These are phyloP conservation scores for Salix dunnii DNA, from an alignment of 345 rosid genomes.

Conservation along the genomic window DNA sequence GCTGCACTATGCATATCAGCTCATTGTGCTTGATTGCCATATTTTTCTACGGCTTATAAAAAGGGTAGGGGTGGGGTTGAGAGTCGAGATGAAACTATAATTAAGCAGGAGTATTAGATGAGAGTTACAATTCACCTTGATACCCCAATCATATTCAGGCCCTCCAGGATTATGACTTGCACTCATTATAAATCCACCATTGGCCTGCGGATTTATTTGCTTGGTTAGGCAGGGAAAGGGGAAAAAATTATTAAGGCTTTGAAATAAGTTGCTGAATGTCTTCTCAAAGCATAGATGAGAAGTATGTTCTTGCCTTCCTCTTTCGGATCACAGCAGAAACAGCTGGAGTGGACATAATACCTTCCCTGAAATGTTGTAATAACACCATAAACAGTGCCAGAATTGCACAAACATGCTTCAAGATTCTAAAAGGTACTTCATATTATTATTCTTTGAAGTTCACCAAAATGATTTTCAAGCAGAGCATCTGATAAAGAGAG, in stretches of 20 bases:
- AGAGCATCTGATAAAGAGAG: not conserved
- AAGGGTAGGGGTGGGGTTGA: not conserved
- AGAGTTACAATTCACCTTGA: constrained; percentile 56
- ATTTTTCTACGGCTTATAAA: not conserved
- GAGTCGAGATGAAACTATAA: not conserved
- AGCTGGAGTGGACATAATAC: constrained; percentile 82
- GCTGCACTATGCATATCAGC: not conserved
- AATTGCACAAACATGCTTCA: not conserved
- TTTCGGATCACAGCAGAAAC: constrained; percentile 89
- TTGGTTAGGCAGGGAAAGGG: not conserved
- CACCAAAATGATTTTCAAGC: not conserved
- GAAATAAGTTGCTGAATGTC: constrained; percentile 2
- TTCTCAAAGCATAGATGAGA: constrained; percentile 7
- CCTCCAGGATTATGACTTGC: constrained; percentile 99
- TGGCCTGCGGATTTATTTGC: constrained; percentile 47
- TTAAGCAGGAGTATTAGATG: constrained; percentile 4
- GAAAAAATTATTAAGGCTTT: not conserved
- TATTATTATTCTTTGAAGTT: not conserved
- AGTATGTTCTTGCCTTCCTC: constrained; percentile 49
- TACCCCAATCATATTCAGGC: constrained; percentile 93
- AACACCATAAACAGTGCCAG: constrained; percentile 7
- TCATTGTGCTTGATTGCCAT: not conserved
- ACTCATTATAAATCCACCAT: constrained; percentile 95
- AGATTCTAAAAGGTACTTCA: not conserved
- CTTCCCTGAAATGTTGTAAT: constrained; percentile 53